Evolutionary conservation across 176 grass and related monocot species (phyloP), one percentile per base, ranked within the genome.

Genomic region (Saccharum spontaneum): DNA sequence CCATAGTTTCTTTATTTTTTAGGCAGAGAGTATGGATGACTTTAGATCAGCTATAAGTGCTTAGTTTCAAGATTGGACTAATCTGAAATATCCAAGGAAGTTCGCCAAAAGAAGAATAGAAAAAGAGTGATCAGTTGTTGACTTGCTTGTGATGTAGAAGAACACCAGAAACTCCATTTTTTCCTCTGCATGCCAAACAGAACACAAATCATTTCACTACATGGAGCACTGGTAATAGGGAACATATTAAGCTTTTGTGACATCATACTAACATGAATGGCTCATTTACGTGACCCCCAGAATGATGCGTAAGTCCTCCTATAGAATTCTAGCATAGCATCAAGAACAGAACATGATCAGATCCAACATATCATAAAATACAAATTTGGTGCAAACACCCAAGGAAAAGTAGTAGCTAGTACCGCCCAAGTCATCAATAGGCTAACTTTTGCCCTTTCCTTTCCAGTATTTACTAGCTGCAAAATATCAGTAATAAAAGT

Each of bases 101-200:
- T 67, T 33, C 52, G 33, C 30, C 46, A 87, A 84, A 50, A 86
- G 31, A 85, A 65, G 41, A 82, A 82, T 54, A 71, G 30, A n/a
- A 82, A 88, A 55, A 83, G 37, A 90, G 69, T 22, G 81, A 90
- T 84, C 10, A 78, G 41, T 83, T 69, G 73, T 79, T 45, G 70
- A 98, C 92, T 91, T 98, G 84, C 95, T 98, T 98, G 89, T 98
- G 95, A 93, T 98, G 91, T 63, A 98, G 89, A 90, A 98, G 95
- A 70, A 93, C 93, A 17, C 95, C 93, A 87, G 93, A 95, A 60
- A 98, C 79, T 82, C 95, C 95, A 92, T 95, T 87, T 87, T 98
- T 89, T 74, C 91, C 95, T 71, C 95, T 95, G 87, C 88, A 76
- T 22, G 57, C 67, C 1, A 78, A 78, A 84, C 39, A 89, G 43